Conservation (phyloP, 768 basidiomycete genomes). For the Tubosaeta brunneosetosa region DNA sequence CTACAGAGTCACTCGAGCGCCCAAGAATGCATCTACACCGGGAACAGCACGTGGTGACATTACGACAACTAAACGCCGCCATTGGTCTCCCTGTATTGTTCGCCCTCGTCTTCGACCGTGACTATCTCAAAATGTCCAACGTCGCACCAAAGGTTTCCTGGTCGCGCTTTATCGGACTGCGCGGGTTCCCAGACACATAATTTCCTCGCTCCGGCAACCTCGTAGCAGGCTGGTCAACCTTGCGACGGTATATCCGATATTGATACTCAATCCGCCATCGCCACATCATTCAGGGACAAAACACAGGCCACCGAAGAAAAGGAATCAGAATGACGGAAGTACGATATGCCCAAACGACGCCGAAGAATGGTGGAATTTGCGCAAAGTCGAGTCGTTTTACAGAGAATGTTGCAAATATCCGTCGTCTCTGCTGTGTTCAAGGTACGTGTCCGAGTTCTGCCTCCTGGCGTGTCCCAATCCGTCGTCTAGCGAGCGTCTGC, state of each 20-base stretch:
- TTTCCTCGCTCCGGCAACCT: too few relatives aligned
- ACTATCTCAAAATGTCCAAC: slow-evolving; percentile 74
- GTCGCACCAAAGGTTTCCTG: slow-evolving; percentile 73
- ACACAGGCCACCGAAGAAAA: slow-evolving; percentile 73
- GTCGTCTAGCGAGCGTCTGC: slow-evolving; percentile 45
- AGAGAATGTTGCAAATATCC: slow-evolving; percentile 73
- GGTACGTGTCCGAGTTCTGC: slow-evolving; percentile 37
- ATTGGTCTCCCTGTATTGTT: too few relatives aligned
- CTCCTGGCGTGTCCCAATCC: background rate
- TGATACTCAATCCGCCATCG: slow-evolving; percentile 76
- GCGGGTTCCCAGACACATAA: slow-evolving; percentile 41
- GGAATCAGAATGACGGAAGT: slow-evolving; percentile 62
- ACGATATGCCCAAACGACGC: slow-evolving; percentile 31
- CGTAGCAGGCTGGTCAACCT: slow-evolving; percentile 35
- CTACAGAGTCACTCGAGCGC: too few relatives aligned
- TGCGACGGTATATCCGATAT: slow-evolving; percentile 87
- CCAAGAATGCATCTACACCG: too few relatives aligned
- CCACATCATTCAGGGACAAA: slow-evolving; percentile 73
- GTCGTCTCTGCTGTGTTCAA: slow-evolving; percentile 67
- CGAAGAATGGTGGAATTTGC: slow-evolving; percentile 80
- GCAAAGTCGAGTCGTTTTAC: slow-evolving; percentile 83
- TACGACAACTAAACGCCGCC: too few relatives aligned
- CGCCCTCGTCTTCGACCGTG: slow-evolving; percentile 76
- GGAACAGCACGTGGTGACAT: too few relatives aligned
- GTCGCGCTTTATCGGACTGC: too few relatives aligned